Conservation (phyloP, 73 alveolate genomes). For the Breviolum minutum region DNA sequence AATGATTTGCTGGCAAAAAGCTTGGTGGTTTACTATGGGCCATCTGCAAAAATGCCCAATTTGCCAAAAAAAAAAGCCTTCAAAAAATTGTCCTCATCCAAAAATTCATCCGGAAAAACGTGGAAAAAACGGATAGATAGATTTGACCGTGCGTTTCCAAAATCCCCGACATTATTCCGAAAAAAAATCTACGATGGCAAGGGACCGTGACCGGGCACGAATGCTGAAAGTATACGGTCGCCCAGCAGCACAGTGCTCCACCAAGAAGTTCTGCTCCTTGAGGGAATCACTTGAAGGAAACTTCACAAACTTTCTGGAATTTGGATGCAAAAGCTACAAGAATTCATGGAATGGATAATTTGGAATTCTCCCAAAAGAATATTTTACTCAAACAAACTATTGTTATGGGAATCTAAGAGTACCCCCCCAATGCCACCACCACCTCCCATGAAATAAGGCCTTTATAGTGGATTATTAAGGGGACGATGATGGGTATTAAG, state of each 20-base stretch:
- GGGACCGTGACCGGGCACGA: background rate
- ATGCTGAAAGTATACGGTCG: constrained; percentile 58
- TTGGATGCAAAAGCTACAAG: too few species aligned
- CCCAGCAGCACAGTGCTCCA: constrained; percentile 74
- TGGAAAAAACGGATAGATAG: too few species aligned
- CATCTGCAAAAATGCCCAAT: background rate
- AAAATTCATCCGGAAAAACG: background rate
- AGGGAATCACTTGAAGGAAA: background rate
- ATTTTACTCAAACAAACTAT: background rate
- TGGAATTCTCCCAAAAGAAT: background rate
- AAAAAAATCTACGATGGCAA: background rate
- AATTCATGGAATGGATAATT: background rate
- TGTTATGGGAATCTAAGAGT: too few species aligned
- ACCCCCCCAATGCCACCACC: too few species aligned
- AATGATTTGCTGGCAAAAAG: background rate
- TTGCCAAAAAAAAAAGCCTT: too few species aligned
- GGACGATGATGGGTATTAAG: too few species aligned
- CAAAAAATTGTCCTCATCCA: background rate
- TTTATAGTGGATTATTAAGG: too few species aligned
- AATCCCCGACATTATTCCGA: background rate
- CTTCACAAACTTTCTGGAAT: background rate
- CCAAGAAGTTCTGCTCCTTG: constrained; percentile 81
- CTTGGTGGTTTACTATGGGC: background rate
- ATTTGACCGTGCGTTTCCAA: background rate
- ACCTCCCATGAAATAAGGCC: too few species aligned